Evolutionary conservation across 129 eudicot genomes (phyloP), one percentile per base, ranked within the genome.

Genomic region (Erigeron canadensis): DNA sequence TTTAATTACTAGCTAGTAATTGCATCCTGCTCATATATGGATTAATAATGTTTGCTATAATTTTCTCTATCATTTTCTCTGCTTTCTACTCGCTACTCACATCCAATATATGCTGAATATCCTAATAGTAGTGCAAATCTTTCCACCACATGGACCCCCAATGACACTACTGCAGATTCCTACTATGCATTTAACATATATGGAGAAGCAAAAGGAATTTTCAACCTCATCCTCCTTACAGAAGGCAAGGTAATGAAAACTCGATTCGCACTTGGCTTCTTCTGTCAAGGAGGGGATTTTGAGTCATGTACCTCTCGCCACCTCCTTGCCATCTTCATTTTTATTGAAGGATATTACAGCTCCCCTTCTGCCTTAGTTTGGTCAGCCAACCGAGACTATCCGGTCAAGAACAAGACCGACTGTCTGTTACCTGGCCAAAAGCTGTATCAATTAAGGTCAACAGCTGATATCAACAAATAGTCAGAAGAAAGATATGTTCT

Each of bases 391-490:
- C n/a, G n/a, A n/a, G n/a, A n/a, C n/a, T 59, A 2, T n/a, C n/a
- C n/a, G n/a, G n/a, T n/a, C n/a, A n/a, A n/a, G n/a, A n/a, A n/a
- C 70, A 48, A 21, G 48, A 75, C 77, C 0, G 84, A 80, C 60
- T 37, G 76, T 43, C 70, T 77, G 70, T 74, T 70, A 38, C 81
- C 51, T 8, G 75, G 71, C 9, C 81, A 80, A 76, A 55, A 66
- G 28, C 5, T 80, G 7, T 41, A 22, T 19, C 34, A 43, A 45
- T n/a, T n/a, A n/a, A n/a, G 84, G 74, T 16, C 60, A 73, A 6
- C 34, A 64, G 66, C 18, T 73, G 5, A 59, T 60, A 13, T 34
- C 42, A 1, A 72, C 75, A 15, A 51, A 74, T 13, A 47, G 77
- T 69, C 42, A 67, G 1, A 10, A 65, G 11, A 13, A 41, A 34